Percentiles rank a stretch among this genome's conserved stretches.
These are phyloP conservation scores for Ogataea trehalophila DNA, from an alignment of 805 yeast species.

Conservation along the genomic window DNA sequence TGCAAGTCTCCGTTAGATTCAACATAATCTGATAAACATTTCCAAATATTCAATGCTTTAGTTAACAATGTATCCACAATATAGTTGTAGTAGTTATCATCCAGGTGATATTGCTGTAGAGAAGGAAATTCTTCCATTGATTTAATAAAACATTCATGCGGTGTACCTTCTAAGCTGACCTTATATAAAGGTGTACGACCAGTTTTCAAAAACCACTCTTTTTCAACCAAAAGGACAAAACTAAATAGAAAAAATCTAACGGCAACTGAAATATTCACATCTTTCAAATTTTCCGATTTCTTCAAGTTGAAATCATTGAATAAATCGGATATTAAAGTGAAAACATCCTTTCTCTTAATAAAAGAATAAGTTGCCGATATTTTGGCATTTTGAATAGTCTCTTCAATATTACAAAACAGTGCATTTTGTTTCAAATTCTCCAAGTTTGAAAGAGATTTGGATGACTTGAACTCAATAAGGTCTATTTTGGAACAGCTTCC, in stretches of 20 bases:
- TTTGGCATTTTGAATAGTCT: slow-evolving; percentile 3
- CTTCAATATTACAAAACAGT: slow-evolving; percentile 9
- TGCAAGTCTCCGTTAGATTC: slow-evolving; percentile 7
- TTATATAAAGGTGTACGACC: slow-evolving; percentile 13
- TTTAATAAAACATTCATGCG: slow-evolving; percentile 5
- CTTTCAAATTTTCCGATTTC: background rate
- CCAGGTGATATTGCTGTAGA: slow-evolving; percentile 15
- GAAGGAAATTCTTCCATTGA: slow-evolving; percentile 10
- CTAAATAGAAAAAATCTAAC: slow-evolving; percentile 16
- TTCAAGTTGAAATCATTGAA: slow-evolving; percentile 6
- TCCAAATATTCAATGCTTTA: slow-evolving; percentile 9
- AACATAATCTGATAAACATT: slow-evolving; percentile 5
- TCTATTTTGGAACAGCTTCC: background rate
- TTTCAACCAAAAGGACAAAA: slow-evolving; percentile 11
- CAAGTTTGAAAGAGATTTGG: slow-evolving; percentile 1
- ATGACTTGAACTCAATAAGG: slow-evolving; percentile 1
- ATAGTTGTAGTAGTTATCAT: slow-evolving; percentile 15
- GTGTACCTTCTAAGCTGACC: slow-evolving; percentile 5
- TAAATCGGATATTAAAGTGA: slow-evolving; percentile 4
- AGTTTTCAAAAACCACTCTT: slow-evolving; percentile 11
- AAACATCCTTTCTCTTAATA: slow-evolving; percentile 9
- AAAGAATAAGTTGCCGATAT: slow-evolving; percentile 12
- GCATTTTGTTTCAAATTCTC: slow-evolving; percentile 10
- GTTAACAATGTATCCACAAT: slow-evolving; percentile 8
- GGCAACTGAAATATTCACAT: slow-evolving; percentile 4